Evolutionary conservation across 163 green algal genomes (phyloP).

Genomic region (Scenedesmus sp.): DNA sequence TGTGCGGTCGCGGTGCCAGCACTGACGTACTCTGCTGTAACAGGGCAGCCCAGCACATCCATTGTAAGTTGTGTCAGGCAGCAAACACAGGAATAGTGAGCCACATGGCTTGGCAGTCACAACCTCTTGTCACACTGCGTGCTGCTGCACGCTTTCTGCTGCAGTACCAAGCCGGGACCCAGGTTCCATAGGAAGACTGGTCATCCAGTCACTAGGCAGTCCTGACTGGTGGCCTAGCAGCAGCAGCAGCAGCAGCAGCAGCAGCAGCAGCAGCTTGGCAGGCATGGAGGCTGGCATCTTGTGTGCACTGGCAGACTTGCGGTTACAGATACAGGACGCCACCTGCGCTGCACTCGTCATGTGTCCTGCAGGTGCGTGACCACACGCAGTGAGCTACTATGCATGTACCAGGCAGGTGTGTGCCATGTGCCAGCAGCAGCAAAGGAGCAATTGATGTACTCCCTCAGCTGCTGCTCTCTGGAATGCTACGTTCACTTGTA

Average conservation of each 20-base stretch:
- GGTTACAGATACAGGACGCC: slow-evolving; percentile 56
- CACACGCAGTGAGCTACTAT: neutral
- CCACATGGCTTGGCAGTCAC: neutral
- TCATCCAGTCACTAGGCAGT: slow-evolving; percentile 73
- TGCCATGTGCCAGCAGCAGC: neutral
- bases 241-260: slow-evolving; percentile 2
- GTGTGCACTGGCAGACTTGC: slow-evolving; percentile 67
- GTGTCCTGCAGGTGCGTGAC: slow-evolving; percentile 19
- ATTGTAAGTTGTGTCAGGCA: no score
- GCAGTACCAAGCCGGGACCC: slow-evolving; percentile 39
- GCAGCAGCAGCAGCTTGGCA: slow-evolving; percentile 34
- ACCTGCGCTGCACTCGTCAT: slow-evolving; percentile 53
- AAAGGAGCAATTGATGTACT: neutral
- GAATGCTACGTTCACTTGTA: neutral
- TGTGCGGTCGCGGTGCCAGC: neutral
- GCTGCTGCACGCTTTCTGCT: neutral
- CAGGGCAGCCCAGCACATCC: no score
- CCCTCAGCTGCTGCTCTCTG: neutral
- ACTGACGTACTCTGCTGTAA: no score
- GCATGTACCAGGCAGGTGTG: neutral
- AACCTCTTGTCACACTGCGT: neutral
- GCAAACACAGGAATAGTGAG: neutral
- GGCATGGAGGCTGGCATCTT: slow-evolving; percentile 52
- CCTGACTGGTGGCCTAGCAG: slow-evolving; percentile 59
- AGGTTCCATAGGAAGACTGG: slow-evolving; percentile 68